Base-by-base conservation (phyloP, 2,329 filamentous ascomycete species). In the Didymella arachidicola region DNA sequence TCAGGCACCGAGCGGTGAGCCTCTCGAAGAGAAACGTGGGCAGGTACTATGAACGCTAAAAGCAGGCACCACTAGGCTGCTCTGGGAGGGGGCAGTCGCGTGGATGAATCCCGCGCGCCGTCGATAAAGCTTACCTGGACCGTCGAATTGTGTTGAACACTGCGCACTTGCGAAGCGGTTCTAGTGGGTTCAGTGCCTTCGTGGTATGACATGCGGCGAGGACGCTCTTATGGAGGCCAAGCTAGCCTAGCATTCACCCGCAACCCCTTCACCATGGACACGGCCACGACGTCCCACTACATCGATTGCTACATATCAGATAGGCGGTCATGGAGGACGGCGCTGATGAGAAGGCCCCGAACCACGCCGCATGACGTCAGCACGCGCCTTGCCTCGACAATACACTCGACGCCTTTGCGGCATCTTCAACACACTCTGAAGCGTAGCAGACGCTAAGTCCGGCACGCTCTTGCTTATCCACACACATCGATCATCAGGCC, bases 11-110 rank as follows among this genome's bases (percentile, higher is more conserved):
- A 53, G 46, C 53, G 53, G 46, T 38, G 46, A 50, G 41, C 46
- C 38, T 50, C n/a, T 18, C 14, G 38, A 36, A 14, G 19, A 25
- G 26, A 7, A 29, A 27, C 11, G 26, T 34, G 44, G 25, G 11
- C 5, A 49, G 22, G 36, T n/a, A 7, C 27, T 22, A 29, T 32
- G 11, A 41, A 27, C 29, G 38, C 55, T 45, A 48, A 7, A 32
- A 32, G 10, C 32, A 53, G 43, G 44, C 39, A 42, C 39, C 32
- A 46, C 56, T 59, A 59, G 32, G 56, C 49, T 43, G 14, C 44
- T 53, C 22, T 53, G 26, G 42, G 26, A 45, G 39, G 25, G 26
- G 14, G 18, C 8, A 32, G 26, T 55, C n/a, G 12, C 18, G 34
- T 27, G 43, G 16, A 36, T 16, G 32, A 26, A 16, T 27, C 32